Base-by-base conservation (phyloP, 768 basidiomycete species). In the Chlorophyllum brunneum region DNA sequence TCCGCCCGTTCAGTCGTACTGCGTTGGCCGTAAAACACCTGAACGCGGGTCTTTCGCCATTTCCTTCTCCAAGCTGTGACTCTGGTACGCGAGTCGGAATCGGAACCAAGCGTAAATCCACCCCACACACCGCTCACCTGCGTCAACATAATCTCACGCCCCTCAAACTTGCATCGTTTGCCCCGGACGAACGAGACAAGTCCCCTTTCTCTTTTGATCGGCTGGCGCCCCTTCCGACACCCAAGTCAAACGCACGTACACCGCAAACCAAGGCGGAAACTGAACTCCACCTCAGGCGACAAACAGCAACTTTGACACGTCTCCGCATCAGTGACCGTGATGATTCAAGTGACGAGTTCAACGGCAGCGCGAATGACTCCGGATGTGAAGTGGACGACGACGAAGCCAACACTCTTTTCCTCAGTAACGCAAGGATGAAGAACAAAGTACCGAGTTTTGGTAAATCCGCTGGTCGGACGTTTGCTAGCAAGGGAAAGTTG, bases 71-170 rank as follows among this genome's bases (percentile, higher is more conserved):
- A 5, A 43, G 64, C 37, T 39, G 57, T 5, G 45, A 53, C 31
- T 56, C 67, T 41, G 60, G 55, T 27, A 58, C 68, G 40, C 67
- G 65, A 10, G 59, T 72, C 31, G 73, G 75, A 10, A 68, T 76
- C 2, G 83, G 84, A 34, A 81, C 78, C 1, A 88, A 88, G 65
- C 82, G 86, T 61, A 88, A 87, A 63, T 82, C 83, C 4, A 73
- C 70, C 39, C 69, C 68, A 45, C 75, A 66, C 57, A 70, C 71
- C 37, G 87, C 85, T 8, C 85, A 85, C 3, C 73, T 82, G 8
- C 77, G 77, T 16, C 72, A 71, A 11, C 75, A 77, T 30, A 71
- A 69, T 31, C 70, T 78, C 43, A 73, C 75, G 27, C 70, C 82
- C 56, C 68, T 80, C 54, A 63, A 79, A 67, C 58, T 85, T 66